phyloP scores from a whole-genome alignment of 352 stramenopile species.

The Phytophthora syringae region DNA sequence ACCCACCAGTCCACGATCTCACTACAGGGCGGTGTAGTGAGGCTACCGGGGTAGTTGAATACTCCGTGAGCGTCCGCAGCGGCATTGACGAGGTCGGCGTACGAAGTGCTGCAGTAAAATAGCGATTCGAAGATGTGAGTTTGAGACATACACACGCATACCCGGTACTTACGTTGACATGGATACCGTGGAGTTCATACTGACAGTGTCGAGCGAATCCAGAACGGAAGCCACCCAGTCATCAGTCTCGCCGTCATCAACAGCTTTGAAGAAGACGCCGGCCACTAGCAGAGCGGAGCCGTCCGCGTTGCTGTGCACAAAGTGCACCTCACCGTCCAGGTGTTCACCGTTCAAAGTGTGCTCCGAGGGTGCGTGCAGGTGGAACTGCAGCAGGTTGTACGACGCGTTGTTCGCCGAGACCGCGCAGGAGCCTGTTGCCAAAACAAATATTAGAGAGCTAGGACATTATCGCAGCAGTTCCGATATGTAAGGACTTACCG shows the following conservation, averaged over 20 bases:
- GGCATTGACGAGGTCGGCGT: conserved; percentile 55
- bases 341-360: conserved; percentile 50
- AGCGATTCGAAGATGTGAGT: not conserved
- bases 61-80: conserved; percentile 34
- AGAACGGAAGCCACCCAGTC: conserved; percentile 35
- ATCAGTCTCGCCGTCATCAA: conserved; percentile 21
- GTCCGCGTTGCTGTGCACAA: no score
- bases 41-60: conserved; percentile 43
- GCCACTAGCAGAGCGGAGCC: no score
- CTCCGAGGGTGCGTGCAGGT: conserved; percentile 51
- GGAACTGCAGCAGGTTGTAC: conserved; percentile 47
- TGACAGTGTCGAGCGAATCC: conserved; percentile 31
- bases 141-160: not conserved
- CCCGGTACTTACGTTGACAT: conserved; percentile 25
- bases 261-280: conserved; percentile 35
- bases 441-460: conserved; percentile 13
- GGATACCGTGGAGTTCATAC: conserved; percentile 24
- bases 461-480: not conserved
- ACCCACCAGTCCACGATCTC: no score
- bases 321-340: no score
- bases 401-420: conserved; percentile 17
- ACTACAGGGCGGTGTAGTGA: conserved; percentile 43
- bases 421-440: conserved; percentile 23
- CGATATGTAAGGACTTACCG: conserved; percentile 8
- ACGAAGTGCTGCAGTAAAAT: conserved; percentile 25